A percentile compares a stretch with the other conserved stretches of the same genome.
phyloP scores from a whole-genome alignment of 2,329 filamentous ascomycete genomes.

The Colletotrichum nymphaeae region DNA sequence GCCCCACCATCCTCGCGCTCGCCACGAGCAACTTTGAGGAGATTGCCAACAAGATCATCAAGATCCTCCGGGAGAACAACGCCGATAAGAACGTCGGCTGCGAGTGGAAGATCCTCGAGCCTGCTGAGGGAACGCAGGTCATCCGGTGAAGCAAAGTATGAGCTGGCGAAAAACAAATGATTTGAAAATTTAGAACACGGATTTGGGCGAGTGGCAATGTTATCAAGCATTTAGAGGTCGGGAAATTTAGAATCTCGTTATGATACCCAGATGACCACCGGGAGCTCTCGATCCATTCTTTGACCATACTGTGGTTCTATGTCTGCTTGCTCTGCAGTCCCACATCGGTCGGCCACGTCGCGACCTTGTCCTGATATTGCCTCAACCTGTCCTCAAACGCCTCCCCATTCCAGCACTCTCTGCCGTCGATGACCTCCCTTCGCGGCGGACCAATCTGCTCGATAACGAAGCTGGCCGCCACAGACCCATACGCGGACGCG shows the following conservation, averaged over 20 bases:
- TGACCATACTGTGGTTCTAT: background rate
- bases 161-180: background rate
- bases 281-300: background rate
- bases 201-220: background rate
- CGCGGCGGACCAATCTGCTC: constrained; percentile 19
- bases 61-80: constrained; percentile 73
- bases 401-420: constrained; percentile 21
- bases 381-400: constrained; percentile 12
- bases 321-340: background rate
- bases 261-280: constrained; percentile 2
- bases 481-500: constrained; percentile 21
- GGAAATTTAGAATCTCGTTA: background rate
- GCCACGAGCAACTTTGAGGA: constrained; percentile 90
- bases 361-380: constrained; percentile 1
- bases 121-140: constrained; percentile 77
- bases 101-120: constrained; percentile 88
- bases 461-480: constrained; percentile 28
- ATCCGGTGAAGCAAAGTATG: constrained; percentile 38
- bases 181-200: background rate
- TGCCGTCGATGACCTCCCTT: constrained; percentile 3
- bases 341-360: background rate
- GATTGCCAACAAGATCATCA: constrained; percentile 84
- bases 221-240: background rate
- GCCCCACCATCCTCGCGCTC: constrained; percentile 92
- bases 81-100: constrained; percentile 76